A percentile compares a stretch with the other conserved stretches of the same genome.
These are phyloP conservation scores for Dioscorea alata DNA, from an alignment of 106 monocot genomes.

Conservation along the genomic window DNA sequence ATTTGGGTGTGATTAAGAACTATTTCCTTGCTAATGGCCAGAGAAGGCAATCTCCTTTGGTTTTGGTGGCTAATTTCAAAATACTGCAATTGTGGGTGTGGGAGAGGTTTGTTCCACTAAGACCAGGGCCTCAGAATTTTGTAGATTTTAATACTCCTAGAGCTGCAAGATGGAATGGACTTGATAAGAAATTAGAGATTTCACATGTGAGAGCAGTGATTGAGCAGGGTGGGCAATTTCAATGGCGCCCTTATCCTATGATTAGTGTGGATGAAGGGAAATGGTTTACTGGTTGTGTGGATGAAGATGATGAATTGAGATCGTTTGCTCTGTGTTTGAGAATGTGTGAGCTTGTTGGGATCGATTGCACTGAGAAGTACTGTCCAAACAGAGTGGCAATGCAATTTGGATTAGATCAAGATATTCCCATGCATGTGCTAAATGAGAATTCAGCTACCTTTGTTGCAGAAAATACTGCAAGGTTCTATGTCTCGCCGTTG, in stretches of 20 bases:
- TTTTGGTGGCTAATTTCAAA: constrained; percentile 46
- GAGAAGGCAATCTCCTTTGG: constrained; percentile 14
- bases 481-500: constrained; percentile 42
- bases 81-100: constrained; percentile 70
- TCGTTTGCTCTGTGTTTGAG: constrained; percentile 38
- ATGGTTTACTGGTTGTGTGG: constrained; percentile 19
- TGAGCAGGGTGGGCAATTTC: constrained; percentile 24
- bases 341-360: constrained; percentile 37
- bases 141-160: constrained; percentile 25
- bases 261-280: constrained; percentile 26
- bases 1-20: constrained; percentile 12
- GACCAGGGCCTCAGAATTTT: constrained; percentile 20
- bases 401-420: constrained; percentile 84
- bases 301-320: constrained; percentile 27
- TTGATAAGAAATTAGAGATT: constrained; percentile 29
- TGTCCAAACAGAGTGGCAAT: constrained; percentile 56
- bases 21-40: constrained; percentile 8
- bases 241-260: constrained; percentile 49
- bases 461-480: constrained; percentile 15
- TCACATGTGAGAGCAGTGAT: constrained; percentile 27
- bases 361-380: constrained; percentile 61
- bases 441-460: constrained; percentile 28
- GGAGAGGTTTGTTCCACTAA: constrained; percentile 59
- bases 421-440: constrained; percentile 35
- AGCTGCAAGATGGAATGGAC: constrained; percentile 53